Percentiles rank a stretch among this genome's conserved stretches.
These are phyloP conservation scores for Sistotremastrum suecicum DNA, from an alignment of 768 basidiomycete genomes.

Conservation along the genomic window DNA sequence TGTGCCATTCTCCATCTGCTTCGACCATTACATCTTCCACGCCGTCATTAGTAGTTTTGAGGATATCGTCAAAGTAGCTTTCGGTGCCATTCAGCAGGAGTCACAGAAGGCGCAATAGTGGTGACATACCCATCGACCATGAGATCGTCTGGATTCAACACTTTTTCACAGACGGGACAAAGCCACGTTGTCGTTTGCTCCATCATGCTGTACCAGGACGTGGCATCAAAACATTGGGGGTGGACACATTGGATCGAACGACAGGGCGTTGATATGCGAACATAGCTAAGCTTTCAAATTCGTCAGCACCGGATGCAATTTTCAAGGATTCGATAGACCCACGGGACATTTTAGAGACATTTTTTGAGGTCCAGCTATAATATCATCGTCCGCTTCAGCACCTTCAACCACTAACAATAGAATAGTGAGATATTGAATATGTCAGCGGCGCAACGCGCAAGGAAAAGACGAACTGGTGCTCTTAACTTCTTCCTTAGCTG, in stretches of 20 bases:
- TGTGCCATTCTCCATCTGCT: conserved; percentile 93
- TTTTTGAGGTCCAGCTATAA: conserved; percentile 76
- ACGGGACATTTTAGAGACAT: conserved; percentile 94
- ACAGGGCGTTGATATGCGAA: conserved; percentile 71
- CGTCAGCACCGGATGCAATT: conserved; percentile 1
- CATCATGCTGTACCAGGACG: conserved; percentile 89
- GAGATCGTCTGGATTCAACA: conserved; percentile 64
- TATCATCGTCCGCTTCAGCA: conserved; percentile 72
- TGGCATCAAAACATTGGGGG: conserved; percentile 90
- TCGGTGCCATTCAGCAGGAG: background rate
- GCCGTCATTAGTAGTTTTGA: conserved; percentile 59
- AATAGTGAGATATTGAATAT: conserved; percentile 1
- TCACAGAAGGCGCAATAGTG: background rate
- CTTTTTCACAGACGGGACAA: conserved; percentile 85
- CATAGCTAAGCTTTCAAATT: conserved; percentile 55
- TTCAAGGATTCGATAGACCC: conserved; percentile 17
- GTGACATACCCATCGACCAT: conserved; percentile 76
- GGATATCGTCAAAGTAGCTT: conserved; percentile 81
- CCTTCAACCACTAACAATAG: conserved; percentile 37
- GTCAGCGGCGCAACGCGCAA: background rate
- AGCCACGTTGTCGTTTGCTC: conserved; percentile 93
- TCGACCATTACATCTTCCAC: conserved; percentile 92
- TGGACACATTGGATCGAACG: conserved; percentile 84
- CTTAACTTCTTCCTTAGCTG: conserved; percentile 46
- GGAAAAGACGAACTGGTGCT: conserved; percentile 41